Evolutionary conservation across 768 basidiomycete species (phyloP).

Genomic region (Kwoniella sp.): DNA sequence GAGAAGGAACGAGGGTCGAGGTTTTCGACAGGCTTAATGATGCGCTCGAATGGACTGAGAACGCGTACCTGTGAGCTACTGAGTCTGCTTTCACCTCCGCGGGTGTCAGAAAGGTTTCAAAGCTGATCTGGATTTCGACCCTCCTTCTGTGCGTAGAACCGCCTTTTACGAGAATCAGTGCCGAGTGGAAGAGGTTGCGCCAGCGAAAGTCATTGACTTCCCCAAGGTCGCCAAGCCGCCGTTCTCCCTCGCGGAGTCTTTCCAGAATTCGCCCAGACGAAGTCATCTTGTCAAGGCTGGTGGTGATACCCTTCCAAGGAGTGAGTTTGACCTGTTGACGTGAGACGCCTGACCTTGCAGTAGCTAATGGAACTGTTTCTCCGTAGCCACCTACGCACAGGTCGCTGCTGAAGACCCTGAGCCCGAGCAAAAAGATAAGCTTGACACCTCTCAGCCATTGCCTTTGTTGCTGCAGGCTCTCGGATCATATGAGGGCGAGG

Average conservation of each 20-base stretch:
- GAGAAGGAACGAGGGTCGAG: conserved; percentile 72
- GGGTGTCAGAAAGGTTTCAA: no score
- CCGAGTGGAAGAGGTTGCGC: conserved; percentile 12
- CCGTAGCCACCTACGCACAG: conserved; percentile 10
- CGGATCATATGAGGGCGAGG: conserved; percentile 62
- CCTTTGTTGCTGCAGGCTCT: conserved; percentile 79
- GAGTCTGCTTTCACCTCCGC: neutral
- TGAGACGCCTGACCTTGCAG: no score
- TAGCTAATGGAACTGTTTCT: no score
- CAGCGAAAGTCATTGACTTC: conserved; percentile 42
- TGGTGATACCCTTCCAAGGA: conserved; percentile 60
- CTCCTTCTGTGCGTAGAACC: conserved; percentile 47
- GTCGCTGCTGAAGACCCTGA: conserved; percentile 18
- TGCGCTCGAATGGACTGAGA: conserved; percentile 97
- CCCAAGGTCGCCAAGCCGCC: conserved; percentile 54
- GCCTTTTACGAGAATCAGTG: conserved; percentile 54
- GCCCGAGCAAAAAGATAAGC: neutral
- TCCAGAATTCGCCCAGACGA: conserved; percentile 68
- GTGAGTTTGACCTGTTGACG: conserved; percentile 26
- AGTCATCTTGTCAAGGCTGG: conserved; percentile 73
- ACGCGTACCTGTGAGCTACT: conserved; percentile 74
- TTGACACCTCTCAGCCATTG: conserved; percentile 64
- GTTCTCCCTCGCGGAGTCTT: conserved; percentile 61
- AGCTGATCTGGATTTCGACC: conserved; percentile 38
- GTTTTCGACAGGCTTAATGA: conserved; percentile 80